These are phyloP conservation scores for Nicotiana noctiflora DNA, from an alignment of 257 asterid genomes.

Conservation along the genomic window DNA sequence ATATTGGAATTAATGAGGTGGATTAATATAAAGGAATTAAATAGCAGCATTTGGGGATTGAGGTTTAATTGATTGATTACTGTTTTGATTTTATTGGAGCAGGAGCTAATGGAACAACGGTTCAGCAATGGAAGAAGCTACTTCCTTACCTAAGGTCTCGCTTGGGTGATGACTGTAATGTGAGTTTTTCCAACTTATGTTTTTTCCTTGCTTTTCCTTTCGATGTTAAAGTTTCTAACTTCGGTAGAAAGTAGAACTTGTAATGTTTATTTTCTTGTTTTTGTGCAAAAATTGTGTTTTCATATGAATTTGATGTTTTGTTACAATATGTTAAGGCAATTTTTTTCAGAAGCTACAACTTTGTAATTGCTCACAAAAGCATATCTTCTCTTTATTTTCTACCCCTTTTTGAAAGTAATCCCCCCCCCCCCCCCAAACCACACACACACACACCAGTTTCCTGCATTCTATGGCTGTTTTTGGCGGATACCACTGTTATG, in stretches of 20 bases:
- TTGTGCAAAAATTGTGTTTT: neutral
- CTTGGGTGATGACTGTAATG: slow-evolving; percentile 78
- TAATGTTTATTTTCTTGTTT: neutral
- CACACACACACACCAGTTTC: neutral
- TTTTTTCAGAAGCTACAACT: neutral
- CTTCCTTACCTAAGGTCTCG: slow-evolving; percentile 84
- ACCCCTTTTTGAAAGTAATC: neutral
- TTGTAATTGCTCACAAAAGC: neutral
- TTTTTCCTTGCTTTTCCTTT: neutral
- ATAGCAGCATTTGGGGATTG: neutral
- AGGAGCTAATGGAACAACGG: slow-evolving; percentile 98
- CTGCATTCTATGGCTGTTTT: neutral
- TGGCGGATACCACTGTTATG: neutral
- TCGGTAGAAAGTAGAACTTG: neutral
- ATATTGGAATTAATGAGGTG: slow-evolving; percentile 15
- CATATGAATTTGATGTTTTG: neutral
- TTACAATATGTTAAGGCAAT: too few relatives aligned
- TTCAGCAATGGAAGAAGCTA: slow-evolving; percentile 88
- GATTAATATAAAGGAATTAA: neutral
- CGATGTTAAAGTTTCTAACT: neutral
- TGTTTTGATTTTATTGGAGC: slow-evolving; percentile 6
- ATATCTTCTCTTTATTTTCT: neutral
- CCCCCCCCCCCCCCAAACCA: neutral
- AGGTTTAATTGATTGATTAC: neutral
- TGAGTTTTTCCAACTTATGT: slow-evolving; percentile 32